Percentiles rank a stretch among this genome's conserved stretches.
These are phyloP conservation scores for Penicillium parvum DNA, from an alignment of 495 filamentous ascomycete species.

Conservation along the genomic window DNA sequence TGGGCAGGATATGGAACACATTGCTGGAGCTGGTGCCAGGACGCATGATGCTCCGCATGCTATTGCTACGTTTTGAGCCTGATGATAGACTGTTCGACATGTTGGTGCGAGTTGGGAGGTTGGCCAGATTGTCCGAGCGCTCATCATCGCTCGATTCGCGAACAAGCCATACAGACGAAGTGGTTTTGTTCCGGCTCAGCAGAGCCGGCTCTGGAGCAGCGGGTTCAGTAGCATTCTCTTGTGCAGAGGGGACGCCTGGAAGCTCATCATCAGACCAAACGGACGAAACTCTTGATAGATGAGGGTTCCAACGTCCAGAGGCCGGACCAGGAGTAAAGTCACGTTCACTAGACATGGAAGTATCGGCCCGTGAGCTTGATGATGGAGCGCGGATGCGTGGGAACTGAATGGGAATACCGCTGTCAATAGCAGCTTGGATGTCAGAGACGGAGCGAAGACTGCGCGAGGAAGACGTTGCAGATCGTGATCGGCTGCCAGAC, in stretches of 20 bases:
- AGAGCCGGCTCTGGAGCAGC: slow-evolving; percentile 20
- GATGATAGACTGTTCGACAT: slow-evolving; percentile 34
- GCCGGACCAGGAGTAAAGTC: slow-evolving; percentile 34
- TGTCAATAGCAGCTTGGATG: slow-evolving; percentile 38
- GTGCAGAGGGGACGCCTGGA: slow-evolving; percentile 10
- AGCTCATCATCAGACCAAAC: slow-evolving; percentile 50
- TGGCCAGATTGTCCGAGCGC: slow-evolving; percentile 38
- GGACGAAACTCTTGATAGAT: slow-evolving; percentile 69
- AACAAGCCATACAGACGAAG: slow-evolving; percentile 45
- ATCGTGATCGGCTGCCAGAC: slow-evolving; percentile 34
- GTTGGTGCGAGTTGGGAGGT: slow-evolving; percentile 35
- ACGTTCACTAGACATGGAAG: slow-evolving; percentile 28
- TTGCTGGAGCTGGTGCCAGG: slow-evolving; percentile 47
- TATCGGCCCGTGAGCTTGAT: slow-evolving; percentile 45
- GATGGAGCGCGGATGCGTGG: slow-evolving; percentile 45
- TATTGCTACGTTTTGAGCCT: slow-evolving; percentile 37
- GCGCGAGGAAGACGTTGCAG: slow-evolving; percentile 36
- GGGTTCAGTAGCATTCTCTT: slow-evolving; percentile 17
- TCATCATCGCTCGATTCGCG: slow-evolving; percentile 37
- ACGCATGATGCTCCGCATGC: slow-evolving; percentile 31
- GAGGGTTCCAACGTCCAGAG: slow-evolving; percentile 62
- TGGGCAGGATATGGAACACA: slow-evolving; percentile 49
- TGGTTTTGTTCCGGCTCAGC: slow-evolving; percentile 27
- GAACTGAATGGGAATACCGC: slow-evolving; percentile 44
- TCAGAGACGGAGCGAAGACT: slow-evolving; percentile 35